Conservation (phyloP, 345 rosid genomes). For the Lumnitzera racemosa region DNA sequence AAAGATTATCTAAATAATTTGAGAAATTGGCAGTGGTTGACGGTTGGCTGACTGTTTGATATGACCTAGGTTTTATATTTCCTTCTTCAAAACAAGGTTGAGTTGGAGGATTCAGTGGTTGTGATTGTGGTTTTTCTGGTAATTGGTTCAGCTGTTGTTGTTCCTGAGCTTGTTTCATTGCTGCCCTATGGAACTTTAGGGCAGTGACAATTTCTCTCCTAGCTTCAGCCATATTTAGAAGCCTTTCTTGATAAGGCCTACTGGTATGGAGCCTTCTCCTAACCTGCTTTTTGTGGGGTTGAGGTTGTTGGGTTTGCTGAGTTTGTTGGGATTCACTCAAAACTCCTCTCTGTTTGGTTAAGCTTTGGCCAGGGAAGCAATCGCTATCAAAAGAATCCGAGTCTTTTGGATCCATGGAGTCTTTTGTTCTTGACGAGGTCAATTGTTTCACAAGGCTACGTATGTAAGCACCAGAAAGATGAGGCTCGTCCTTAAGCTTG, state of each 20-base stretch:
- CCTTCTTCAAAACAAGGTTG: constrained; percentile 30
- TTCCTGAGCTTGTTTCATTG: constrained; percentile 78
- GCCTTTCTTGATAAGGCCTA: constrained; percentile 93
- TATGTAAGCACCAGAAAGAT: constrained; percentile 64
- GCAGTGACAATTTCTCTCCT: constrained; percentile 95
- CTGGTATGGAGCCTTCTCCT: constrained; percentile 93
- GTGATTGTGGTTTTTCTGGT: constrained; percentile 6
- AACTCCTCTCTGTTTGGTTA: constrained; percentile 19
- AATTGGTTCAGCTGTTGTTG: constrained; percentile 27
- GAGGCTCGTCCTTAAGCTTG: constrained; percentile 34
- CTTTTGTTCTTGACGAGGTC: constrained; percentile 52
- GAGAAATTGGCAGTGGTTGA: constrained; percentile 27
- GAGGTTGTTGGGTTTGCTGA: constrained; percentile 14
- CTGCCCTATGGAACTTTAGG: constrained; percentile 80
- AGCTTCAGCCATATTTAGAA: constrained; percentile 97
- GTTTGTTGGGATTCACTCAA: constrained; percentile 19
- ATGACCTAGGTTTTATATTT: constrained; percentile 39
- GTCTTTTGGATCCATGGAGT: constrained; percentile 31
- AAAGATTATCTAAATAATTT: constrained; percentile 1
- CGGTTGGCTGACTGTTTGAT: constrained; percentile 34
- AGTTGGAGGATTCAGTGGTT: constrained; percentile 19
- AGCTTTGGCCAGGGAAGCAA: constrained; percentile 21
- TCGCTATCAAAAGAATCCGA: constrained; percentile 18
- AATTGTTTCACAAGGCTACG: constrained; percentile 69
- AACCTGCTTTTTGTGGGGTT: constrained; percentile 75